Conservation (phyloP, 306 rosid species). For the Purshia tridentata region DNA sequence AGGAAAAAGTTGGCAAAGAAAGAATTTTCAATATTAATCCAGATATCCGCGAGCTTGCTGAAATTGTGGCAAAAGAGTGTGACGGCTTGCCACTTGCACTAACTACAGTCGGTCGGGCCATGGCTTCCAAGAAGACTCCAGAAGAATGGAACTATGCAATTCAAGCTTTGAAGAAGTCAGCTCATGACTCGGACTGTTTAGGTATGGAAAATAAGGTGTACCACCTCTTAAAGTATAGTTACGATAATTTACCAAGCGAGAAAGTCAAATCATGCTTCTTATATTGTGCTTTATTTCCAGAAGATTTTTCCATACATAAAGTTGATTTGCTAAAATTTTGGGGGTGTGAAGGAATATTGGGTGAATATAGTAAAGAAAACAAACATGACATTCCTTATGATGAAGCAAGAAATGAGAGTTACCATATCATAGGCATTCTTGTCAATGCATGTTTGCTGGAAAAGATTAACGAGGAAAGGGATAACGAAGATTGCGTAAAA, state of each 20-base stretch:
- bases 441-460: constrained; percentile 9
- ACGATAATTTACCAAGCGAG: constrained; percentile 9
- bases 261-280: constrained; percentile 15
- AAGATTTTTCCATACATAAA: neutral
- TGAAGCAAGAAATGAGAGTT: neutral
- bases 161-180: neutral
- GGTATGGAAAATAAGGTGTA: constrained; percentile 20
- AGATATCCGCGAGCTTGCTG: neutral
- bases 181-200: constrained; percentile 4
- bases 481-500: neutral
- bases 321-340: neutral
- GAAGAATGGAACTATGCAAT: constrained; percentile 17
- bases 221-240: constrained; percentile 16
- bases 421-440: neutral
- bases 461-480: neutral
- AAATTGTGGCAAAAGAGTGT: constrained; percentile 9
- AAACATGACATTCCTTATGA: too few relatives aligned
- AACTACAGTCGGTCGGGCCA: constrained; percentile 16
- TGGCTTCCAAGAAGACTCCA: constrained; percentile 11
- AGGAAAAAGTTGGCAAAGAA: constrained; percentile 1
- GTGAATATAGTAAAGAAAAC: neutral
- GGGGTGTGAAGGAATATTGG: constrained; percentile 11
- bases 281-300: constrained; percentile 20
- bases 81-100: constrained; percentile 20
- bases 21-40: neutral